phyloP scores from a whole-genome alignment of 2,329 filamentous ascomycete species.

The Arachnopeziza araneosa region DNA sequence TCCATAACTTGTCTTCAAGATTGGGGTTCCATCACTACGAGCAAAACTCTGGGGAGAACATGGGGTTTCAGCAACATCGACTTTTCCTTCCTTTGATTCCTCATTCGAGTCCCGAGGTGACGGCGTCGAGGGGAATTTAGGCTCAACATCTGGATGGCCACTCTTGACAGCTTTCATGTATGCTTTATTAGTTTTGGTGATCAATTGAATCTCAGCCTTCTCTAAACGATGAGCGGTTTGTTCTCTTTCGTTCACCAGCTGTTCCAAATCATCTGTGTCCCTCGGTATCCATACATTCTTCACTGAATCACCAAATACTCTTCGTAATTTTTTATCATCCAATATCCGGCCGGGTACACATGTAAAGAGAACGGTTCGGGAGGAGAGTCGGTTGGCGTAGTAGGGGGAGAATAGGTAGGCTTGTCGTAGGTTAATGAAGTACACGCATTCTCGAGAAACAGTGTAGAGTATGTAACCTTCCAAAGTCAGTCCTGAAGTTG shows the following conservation, averaged over 20 bases:
- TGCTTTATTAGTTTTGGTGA: slow-evolving; percentile 50
- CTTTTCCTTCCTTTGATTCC: not conserved
- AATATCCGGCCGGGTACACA: slow-evolving; percentile 57
- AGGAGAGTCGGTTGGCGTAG: slow-evolving; percentile 60
- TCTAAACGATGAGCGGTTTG: slow-evolving; percentile 56
- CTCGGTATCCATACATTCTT: slow-evolving; percentile 60
- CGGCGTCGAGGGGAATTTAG: not conserved
- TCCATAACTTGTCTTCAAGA: slow-evolving; percentile 15
- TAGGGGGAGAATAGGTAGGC: slow-evolving; percentile 62
- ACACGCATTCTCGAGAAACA: slow-evolving; percentile 60
- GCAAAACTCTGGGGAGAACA: slow-evolving; percentile 10
- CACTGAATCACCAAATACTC: slow-evolving; percentile 56
- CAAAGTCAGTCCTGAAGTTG: slow-evolving; percentile 4
- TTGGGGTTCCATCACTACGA: slow-evolving; percentile 15
- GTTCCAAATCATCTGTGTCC: slow-evolving; percentile 52
- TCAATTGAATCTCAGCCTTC: slow-evolving; percentile 56
- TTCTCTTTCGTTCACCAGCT: slow-evolving; percentile 55
- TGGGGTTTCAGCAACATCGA: not conserved
- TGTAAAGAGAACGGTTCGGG: slow-evolving; percentile 61
- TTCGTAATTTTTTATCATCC: slow-evolving; percentile 50
- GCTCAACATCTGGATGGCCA: slow-evolving; percentile 34
- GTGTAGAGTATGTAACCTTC: slow-evolving; percentile 57
- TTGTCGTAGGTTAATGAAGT: slow-evolving; percentile 64
- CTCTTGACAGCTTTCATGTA: slow-evolving; percentile 50
- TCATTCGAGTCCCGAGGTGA: slow-evolving; percentile 1